A percentile compares a stretch with the other conserved stretches of the same genome.
Conservation (phyloP, 257 asterid genomes). For the Anisodus acutangulus region DNA sequence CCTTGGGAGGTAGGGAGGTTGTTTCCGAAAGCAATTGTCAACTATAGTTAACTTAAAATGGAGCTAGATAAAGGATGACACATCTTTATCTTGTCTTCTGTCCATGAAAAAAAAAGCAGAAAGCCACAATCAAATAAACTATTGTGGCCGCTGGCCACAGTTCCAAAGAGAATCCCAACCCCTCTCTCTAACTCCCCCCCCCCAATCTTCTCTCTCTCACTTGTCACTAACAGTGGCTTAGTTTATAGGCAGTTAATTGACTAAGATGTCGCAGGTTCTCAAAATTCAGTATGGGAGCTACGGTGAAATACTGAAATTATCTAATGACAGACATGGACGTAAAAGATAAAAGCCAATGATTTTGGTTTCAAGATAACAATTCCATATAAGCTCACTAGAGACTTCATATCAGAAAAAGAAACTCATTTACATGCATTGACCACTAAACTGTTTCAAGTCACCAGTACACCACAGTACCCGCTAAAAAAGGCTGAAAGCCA, state of each 20-base stretch:
- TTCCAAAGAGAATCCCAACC: background rate
- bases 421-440: conserved; percentile 8
- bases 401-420: background rate
- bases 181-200: background rate
- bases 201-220: background rate
- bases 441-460: background rate
- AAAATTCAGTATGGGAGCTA: background rate
- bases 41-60: background rate
- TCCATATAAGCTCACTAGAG: background rate
- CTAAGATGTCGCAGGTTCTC: background rate
- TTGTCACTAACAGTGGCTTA: background rate
- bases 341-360: background rate
- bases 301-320: background rate
- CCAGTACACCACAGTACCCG: background rate
- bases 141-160: background rate
- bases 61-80: conserved; percentile 4
- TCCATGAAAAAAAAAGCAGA: background rate
- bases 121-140: background rate
- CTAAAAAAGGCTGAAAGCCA: background rate
- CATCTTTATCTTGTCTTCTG: background rate
- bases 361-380: conserved; percentile 11
- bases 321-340: background rate
- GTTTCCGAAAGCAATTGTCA: background rate
- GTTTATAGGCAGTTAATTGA: background rate
- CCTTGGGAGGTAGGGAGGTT: no score